Evolutionary conservation across 768 basidiomycete species (phyloP), one percentile per base, ranked within the genome.

Genomic region (Suillus lakei): DNA sequence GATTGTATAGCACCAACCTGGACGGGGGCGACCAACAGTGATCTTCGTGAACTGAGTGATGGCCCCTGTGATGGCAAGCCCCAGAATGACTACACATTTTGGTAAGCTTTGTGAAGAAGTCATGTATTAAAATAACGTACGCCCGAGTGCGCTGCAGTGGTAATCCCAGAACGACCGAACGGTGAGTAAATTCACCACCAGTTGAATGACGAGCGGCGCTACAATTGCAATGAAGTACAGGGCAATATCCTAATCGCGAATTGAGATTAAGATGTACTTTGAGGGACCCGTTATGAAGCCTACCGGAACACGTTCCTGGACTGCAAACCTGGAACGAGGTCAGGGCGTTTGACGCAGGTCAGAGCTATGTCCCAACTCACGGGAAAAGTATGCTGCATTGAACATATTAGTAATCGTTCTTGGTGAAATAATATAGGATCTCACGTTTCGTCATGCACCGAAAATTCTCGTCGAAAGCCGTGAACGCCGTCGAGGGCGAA

Each of bases 141-240:
- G 65, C 18, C 84, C 84, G 4, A 86, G 79, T 9, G 68, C 72
- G 56, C 91, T 83, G 71, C 87, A 90, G 73, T 98, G 96, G 36
- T 91, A 79, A 72, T 98, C 96, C 95, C 96, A 98, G 81, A 88
- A 88, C 3, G 88, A 91, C n/a, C 91, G 85, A 34, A 94, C 81
- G 26, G 93, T 90, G 16, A 92, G 58, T 26, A 88, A 64, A 69
- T 93, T 92, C 69, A 96, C 83, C 23, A 88, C 68, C 23, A 89
- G 83, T 71, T 93, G 88, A 50, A 95, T 78, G 53, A 88, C 71
- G 26, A 93, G 74, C 0, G 96, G 96, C 3, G 92, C 82, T 3
- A 89, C 86, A 32, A 85, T 55, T 13, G 84, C 83, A 60, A 89
- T 86, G 15, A 87, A 67, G 69, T 83, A 84, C 7, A 89, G 71